Base-by-base conservation (phyloP, 768 basidiomycete genomes). In the Collybia sordida region DNA sequence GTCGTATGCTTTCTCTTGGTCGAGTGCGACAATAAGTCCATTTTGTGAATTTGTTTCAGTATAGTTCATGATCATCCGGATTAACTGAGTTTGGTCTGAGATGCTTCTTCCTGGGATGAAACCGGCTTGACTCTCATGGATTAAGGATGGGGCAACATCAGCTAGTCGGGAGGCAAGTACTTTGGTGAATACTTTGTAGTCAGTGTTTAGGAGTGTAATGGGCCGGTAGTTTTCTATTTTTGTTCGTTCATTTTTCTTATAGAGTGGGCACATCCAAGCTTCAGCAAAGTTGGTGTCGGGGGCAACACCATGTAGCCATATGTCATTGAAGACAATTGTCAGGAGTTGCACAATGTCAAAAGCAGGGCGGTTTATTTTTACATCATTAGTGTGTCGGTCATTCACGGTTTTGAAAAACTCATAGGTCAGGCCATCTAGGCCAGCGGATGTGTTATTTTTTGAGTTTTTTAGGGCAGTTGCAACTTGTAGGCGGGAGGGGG, bases 201-300 rank as follows among this genome's bases (percentile, higher is more conserved):
- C 69, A 1, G 64, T 47, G 54, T 72, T 72, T 4, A 70, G 59
- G 0, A 74, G 54, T 0, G 68, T 72, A 0, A 77, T 72, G 0
- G 72, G 73, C 0, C 67, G 0, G 42, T 75, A 74, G 51, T 71
- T 73, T 14, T 31, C 59, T 0, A 73, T 70, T 1, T 64, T 50
- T 0, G 38, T 43, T 1, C 19, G 38, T 17, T 72, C 68, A 3
- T 63, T 66, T 37, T 77, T 77, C 28, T 78, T 78, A 48, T 70
- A 77, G 0, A 78, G 22, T 0, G 68, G 72, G 60, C 70, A 69
- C 61, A 72, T 65, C 68, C 65, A 68, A 0, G 74, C 74, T 6
- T 60, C 39, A 0, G 63, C 21, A 42, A 72, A 78, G 0, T 18
- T 1, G 0, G 59, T 51, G 0, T 8, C 2, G 0, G 17, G 1